These are phyloP conservation scores for Fistulifera solaris DNA, from an alignment of 108 stramenopile genomes.

Conservation along the genomic window DNA sequence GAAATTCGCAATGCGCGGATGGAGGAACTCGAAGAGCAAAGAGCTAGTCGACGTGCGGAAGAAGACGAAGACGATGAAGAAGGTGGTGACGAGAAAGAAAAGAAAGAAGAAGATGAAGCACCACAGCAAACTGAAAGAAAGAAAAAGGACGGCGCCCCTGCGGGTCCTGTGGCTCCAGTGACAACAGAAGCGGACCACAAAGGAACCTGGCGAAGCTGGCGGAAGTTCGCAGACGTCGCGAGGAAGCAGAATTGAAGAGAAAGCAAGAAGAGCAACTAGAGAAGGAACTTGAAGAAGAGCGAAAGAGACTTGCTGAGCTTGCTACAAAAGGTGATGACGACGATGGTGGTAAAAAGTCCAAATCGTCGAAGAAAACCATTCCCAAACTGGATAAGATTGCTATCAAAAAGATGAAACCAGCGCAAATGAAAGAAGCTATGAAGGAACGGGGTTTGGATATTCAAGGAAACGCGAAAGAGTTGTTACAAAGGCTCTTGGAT, in stretches of 20 bases:
- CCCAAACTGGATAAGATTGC: slow-evolving; percentile 79
- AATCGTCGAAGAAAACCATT: slow-evolving; percentile 26
- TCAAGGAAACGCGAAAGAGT: slow-evolving; percentile 78
- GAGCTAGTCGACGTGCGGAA: slow-evolving; percentile 61
- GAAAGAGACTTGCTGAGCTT: slow-evolving; percentile 26
- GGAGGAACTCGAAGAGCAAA: slow-evolving; percentile 67
- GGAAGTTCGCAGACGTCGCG: slow-evolving; percentile 66
- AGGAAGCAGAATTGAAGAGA: slow-evolving; percentile 42
- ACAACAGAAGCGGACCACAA: slow-evolving; percentile 77
- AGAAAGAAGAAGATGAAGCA: slow-evolving; percentile 23
- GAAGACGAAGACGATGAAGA: slow-evolving; percentile 41
- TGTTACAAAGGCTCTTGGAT: slow-evolving; percentile 54
- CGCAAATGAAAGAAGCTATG: slow-evolving; percentile 78
- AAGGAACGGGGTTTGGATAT: slow-evolving; percentile 74
- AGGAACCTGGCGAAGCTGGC: slow-evolving; percentile 80
- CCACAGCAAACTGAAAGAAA: slow-evolving; percentile 39
- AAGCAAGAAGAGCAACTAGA: slow-evolving; percentile 50
- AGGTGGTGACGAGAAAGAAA: slow-evolving; percentile 27
- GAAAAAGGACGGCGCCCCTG: slow-evolving; percentile 20
- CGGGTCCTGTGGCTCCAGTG: slow-evolving; percentile 17
- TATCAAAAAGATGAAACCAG: slow-evolving; percentile 89
- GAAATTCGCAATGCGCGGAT: slow-evolving; percentile 72
- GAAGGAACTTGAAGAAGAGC: slow-evolving; percentile 30
- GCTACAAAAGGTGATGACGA: slow-evolving; percentile 19
- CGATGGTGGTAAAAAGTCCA: slow-evolving; percentile 52